Base-by-base conservation (phyloP, 768 basidiomycete genomes). In the Amanita thiersii region DNA sequence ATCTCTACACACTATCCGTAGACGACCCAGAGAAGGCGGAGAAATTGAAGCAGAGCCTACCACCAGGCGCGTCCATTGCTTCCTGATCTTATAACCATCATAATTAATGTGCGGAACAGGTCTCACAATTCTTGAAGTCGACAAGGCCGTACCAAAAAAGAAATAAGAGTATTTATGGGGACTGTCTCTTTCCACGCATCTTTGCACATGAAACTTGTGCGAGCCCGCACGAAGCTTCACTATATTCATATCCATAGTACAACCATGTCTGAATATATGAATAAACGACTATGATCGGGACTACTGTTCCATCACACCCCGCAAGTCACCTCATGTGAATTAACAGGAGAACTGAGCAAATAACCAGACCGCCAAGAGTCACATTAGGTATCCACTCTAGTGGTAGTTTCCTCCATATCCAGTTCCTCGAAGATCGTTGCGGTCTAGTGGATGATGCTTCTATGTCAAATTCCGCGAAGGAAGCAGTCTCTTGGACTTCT, bases 11-110 rank as follows among this genome's bases (percentile, higher is more conserved):
- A n/a, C 79, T 98, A 50, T 78, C 81, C 47, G 65, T 98, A 60
- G 86, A 91, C 62, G 96, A 99, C 70, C 79, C 88, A 57, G 92
- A 96, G 65, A 98, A 97, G 76, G 94, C 96, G 29, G 92, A 96
- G 64, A 99, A 97, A 74, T 80, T 99, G 55, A 79, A 84, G 72
- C 88, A 88, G 72, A 83, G 81, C 57, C 73, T 99, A 39, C 94
- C 94, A 40, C 96, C 96, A 56, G 89, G 94, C 93, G 58, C 55
- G 86, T 66, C 33, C 17, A 24, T 24, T 6, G 5, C 39, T 12
- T n/a, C 28, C 23, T 15, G 4, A 3, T 28, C 40, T 36, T 20
- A 9, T 3, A 24, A 12, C 4, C 1, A 9, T 37, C n/a, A 18
- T 18, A 18, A 36, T 15, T 17, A 17, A 3, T 11, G 25, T 10